Base-by-base conservation (phyloP, 2,329 filamentous ascomycete species). In the Clarireedia paspali region DNA sequence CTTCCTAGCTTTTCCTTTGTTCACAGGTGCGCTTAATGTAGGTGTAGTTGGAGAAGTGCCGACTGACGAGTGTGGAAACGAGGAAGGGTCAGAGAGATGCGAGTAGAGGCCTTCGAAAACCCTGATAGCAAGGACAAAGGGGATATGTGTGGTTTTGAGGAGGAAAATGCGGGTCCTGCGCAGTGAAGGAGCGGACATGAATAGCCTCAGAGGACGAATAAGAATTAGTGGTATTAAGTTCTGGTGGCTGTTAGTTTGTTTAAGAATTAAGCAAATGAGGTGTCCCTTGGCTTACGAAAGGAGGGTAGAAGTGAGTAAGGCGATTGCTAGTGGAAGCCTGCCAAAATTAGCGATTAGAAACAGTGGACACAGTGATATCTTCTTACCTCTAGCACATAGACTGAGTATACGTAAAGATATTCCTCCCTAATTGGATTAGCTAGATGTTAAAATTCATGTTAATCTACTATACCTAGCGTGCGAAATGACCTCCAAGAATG, bases 401-500 rank as follows among this genome's bases (percentile, higher is more conserved):
- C 77, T 62, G 77, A 81, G 70, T 84, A 91, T 64, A 90, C 83
- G 67, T 88, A 91, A 36, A 91, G 77, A 66, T 91, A 91, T 70
- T 92, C 88, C 66, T 91, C 88, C 57, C 77, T 77, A 23, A 3
- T 27, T 5, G 9, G 26, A 50, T 26, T 15, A 30, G 48, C 20
- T 6, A 20, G 6, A 50, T 30, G 27, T 15, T 23, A 23, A 5
- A 7, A 23, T 20, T 26, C 5, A 39, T 3, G 5, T 46, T 6
- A 6, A 14, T 20, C 2, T 23, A 14, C 23, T 26, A 14, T 38
- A 56, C 54, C 48, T 45, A 40, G 83, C 82, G 62, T 84, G 81
- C 50, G 76, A 76, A 63, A 84, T 84, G 63, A 85, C 78, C 47
- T 49, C 9, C 15, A 24, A 14, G 9, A 23, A 49, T 4, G n/a